Conservation (phyloP, 139 green algal species). For the Asterochloris sp. region DNA sequence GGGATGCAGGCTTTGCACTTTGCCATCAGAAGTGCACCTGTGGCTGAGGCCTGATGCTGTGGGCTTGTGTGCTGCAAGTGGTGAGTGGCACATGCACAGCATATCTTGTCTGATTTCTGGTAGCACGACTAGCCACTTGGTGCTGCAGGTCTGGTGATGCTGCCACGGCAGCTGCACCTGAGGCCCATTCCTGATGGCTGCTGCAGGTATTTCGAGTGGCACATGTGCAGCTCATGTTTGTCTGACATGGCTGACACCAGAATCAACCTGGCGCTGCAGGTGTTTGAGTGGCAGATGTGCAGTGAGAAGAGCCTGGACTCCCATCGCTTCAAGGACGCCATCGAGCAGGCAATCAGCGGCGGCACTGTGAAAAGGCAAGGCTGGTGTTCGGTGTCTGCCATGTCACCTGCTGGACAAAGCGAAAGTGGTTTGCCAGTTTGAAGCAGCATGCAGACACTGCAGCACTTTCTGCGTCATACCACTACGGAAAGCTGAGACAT, state of each 20-base stretch:
- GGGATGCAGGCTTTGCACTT: too few species aligned
- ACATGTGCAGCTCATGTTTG: not conserved
- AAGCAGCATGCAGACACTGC: too few species aligned
- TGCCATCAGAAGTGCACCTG: too few species aligned
- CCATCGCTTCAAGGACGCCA: conserved; percentile 74
- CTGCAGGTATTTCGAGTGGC: not conserved
- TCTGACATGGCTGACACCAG: not conserved
- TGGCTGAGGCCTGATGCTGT: too few species aligned
- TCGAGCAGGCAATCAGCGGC: conserved; percentile 63
- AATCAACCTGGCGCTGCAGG: conserved; percentile 20
- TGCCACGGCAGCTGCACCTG: not conserved
- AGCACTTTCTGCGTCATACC: too few species aligned
- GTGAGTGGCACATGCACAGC: too few species aligned
- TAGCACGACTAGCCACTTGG: not conserved
- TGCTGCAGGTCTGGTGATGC: not conserved
- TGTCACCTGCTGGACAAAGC: too few species aligned
- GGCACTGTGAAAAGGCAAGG: conserved; percentile 24
- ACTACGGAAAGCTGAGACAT: too few species aligned
- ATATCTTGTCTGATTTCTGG: not conserved
- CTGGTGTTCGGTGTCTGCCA: too few species aligned
- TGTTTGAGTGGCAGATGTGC: conserved; percentile 86
- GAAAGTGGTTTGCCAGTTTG: too few species aligned
- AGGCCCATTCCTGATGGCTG: not conserved
- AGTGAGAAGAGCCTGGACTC: conserved; percentile 64
- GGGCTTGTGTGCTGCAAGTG: too few species aligned